Base-by-base conservation (phyloP, 148 eudicot genomes). In the Fagopyrum tataricum region DNA sequence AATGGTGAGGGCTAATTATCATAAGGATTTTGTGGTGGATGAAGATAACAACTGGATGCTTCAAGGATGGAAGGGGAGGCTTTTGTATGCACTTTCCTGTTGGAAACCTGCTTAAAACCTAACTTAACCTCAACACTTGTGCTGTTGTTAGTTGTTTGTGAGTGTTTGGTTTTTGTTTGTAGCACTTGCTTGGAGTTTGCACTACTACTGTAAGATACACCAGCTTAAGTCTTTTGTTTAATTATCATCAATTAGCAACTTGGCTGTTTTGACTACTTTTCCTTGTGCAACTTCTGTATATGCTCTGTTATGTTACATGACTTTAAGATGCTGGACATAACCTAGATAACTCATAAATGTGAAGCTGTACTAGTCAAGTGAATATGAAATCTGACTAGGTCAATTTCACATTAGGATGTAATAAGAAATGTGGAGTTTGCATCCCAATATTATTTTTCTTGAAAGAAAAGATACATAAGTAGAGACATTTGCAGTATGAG, bases 31-130 rank as follows among this genome's bases (percentile, higher is more conserved):
- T 47, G 76, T 74, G 76, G 26, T 74, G 14, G 71, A 66, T 64
- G 76, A 74, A 39, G 61, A 62, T n/a, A 21, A 12, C 31, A 23
- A 74, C 18, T 74, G 76, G 76, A 64, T 56, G 20, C 53, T 74
- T 74, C 76, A 74, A 39, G 76, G 71, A n/a, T 74, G 76, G 76
- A 74, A 74, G 21, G 76, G 76, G 3, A 73, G 76, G 76, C 61
- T 73, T 42, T 42, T 73, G 76, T 73, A 59, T 59, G 76, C 76
- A 17, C 1, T 74, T 2, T 74, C 76, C 9, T 74, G 56, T 74
- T 74, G 76, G 76, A 74, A 14, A 26, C 55, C 71, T 24, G 44
- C 51, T 23, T 52, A 59, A 74, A 42, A n/a, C 47, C 44, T 64
- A 64, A 64, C 10, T 7, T 46, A 46, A 46, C 20, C 31, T 62